These are phyloP conservation scores for Aspergillus nomiae DNA, from an alignment of 2,329 filamentous ascomycete genomes.

Conservation along the genomic window DNA sequence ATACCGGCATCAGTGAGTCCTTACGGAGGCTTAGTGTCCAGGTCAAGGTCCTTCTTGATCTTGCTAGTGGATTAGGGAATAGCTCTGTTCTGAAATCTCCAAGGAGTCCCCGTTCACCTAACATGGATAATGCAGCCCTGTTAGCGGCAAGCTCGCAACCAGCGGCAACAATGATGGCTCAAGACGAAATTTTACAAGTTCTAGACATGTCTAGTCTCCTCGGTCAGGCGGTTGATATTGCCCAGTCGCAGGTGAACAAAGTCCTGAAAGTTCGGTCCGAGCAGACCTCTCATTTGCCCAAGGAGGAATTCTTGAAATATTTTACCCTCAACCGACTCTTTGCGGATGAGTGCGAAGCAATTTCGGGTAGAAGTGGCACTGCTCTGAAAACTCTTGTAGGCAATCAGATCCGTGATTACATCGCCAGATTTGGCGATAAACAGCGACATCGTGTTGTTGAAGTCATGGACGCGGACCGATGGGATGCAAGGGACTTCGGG, in stretches of 20 bases:
- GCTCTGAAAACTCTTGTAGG: slow-evolving; percentile 64
- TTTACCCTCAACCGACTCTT: slow-evolving; percentile 66
- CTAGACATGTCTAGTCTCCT: slow-evolving; percentile 67
- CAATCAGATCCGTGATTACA: slow-evolving; percentile 63
- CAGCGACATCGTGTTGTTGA: slow-evolving; percentile 60
- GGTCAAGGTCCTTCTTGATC: slow-evolving; percentile 91
- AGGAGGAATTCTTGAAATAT: slow-evolving; percentile 62
- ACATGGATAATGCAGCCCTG: slow-evolving; percentile 45
- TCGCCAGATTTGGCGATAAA: slow-evolving; percentile 58
- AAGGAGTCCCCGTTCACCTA: slow-evolving; percentile 48
- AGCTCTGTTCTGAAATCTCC: slow-evolving; percentile 48
- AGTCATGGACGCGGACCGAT: slow-evolving; percentile 63
- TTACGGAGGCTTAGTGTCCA: slow-evolving; percentile 83
- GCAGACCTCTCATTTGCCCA: slow-evolving; percentile 57
- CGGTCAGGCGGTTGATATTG: slow-evolving; percentile 67
- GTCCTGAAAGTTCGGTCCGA: slow-evolving; percentile 66
- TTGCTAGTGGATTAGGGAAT: slow-evolving; percentile 66
- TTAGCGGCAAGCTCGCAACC: slow-evolving; percentile 25
- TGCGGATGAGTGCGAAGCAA: slow-evolving; percentile 67
- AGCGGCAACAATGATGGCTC: slow-evolving; percentile 38
- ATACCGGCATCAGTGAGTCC: slow-evolving; percentile 84
- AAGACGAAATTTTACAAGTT: slow-evolving; percentile 64
- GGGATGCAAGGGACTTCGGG: slow-evolving; percentile 66
- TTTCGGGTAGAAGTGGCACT: slow-evolving; percentile 63
- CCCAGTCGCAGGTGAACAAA: slow-evolving; percentile 65